These are phyloP conservation scores for Tuctoria greenei DNA, from an alignment of 176 grass and related monocot species.

Conservation along the genomic window DNA sequence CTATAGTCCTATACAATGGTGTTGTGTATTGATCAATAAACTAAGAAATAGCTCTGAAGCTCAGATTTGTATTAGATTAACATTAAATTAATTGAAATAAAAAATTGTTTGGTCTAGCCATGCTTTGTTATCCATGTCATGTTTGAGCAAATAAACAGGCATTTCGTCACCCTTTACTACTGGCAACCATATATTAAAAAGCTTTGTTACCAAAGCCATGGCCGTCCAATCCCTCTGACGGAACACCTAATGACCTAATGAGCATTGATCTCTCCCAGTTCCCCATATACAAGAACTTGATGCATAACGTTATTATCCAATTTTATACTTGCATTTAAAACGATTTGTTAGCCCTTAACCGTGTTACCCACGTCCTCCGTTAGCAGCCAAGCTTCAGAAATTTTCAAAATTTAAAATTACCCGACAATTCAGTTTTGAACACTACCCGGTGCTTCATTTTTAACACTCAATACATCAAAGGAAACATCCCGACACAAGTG, in stretches of 20 bases:
- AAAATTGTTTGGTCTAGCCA: not conserved
- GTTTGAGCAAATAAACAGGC: not conserved
- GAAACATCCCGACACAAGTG: not conserved
- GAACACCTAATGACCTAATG: not conserved
- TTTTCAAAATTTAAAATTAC: not conserved
- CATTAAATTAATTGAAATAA: not conserved
- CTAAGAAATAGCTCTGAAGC: not conserved
- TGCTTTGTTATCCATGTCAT: not conserved
- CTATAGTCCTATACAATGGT: too few relatives aligned
- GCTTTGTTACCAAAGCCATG: not conserved
- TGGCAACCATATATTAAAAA: not conserved
- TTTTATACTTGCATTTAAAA: too few relatives aligned
- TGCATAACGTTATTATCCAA: too few relatives aligned
- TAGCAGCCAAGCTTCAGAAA: not conserved
- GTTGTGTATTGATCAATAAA: too few relatives aligned
- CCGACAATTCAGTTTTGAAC: not conserved
- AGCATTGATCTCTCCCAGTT: not conserved
- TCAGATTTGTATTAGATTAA: not conserved
- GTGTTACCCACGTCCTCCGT: too few relatives aligned
- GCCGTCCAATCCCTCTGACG: not conserved
- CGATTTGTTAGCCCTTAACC: too few relatives aligned
- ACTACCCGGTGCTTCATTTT: not conserved
- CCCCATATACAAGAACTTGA: not conserved
- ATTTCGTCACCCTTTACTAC: not conserved
- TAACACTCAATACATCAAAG: not conserved